Conservation (phyloP, 2,329 filamentous ascomycete species). For the Sporothrix dimorphospora region DNA sequence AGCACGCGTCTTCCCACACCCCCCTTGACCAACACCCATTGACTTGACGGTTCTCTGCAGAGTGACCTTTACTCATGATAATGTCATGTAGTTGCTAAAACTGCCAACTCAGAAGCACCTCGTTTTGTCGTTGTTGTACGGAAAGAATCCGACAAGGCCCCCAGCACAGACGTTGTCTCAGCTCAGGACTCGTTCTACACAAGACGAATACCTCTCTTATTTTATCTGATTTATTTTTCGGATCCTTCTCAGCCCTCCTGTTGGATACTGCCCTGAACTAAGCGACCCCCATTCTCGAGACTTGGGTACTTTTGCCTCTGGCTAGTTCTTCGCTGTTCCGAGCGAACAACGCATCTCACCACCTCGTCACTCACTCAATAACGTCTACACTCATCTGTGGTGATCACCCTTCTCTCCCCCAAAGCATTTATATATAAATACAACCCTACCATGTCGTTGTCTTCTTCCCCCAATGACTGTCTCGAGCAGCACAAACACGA, state of each 20-base stretch:
- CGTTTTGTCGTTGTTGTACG: slow-evolving; percentile 4
- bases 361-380: not conserved
- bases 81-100: not conserved
- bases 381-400: not conserved
- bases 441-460: not conserved
- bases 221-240: not conserved
- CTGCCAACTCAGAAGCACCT: slow-evolving; percentile 17
- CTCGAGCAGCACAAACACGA: not conserved
- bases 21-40: not conserved
- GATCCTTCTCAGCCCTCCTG: not conserved
- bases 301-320: not conserved
- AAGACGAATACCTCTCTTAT: not conserved
- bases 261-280: not conserved
- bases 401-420: not conserved
- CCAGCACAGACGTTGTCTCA: slow-evolving; percentile 17
- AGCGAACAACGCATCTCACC: slow-evolving; percentile 10
- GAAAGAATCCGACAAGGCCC: not conserved
- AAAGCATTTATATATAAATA: not conserved
- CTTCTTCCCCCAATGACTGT: not conserved
- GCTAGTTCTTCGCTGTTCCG: not conserved
- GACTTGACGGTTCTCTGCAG: not conserved
- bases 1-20: not conserved
- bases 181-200: not conserved
- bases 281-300: not conserved
- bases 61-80: not conserved